phyloP scores from a whole-genome alignment of 768 basidiomycete genomes.

The Kwoniella sp. region DNA sequence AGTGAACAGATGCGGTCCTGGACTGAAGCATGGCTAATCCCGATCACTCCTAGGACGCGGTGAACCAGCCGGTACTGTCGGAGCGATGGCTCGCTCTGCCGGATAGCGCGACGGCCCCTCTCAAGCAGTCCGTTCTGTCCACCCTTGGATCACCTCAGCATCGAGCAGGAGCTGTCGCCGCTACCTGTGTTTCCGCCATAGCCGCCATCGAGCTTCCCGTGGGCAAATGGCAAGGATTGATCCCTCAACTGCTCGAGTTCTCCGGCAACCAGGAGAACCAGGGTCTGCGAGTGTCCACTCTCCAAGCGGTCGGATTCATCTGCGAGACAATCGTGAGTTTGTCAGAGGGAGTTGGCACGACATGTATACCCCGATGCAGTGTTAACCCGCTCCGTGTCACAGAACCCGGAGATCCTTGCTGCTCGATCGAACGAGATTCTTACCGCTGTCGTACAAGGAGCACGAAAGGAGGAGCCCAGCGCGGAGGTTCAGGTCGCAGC shows the following conservation, averaged over 20 bases:
- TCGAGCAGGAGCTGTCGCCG: constrained; percentile 79
- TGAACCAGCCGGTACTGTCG: constrained; percentile 70
- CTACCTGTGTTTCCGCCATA: constrained; percentile 90
- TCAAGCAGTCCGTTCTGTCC: constrained; percentile 81
- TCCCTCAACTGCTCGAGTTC: constrained; percentile 80
- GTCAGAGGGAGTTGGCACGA: not conserved
- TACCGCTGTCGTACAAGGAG: constrained; percentile 96
- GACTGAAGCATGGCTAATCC: not conserved
- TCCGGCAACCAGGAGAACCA: constrained; percentile 69
- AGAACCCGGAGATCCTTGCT: constrained; percentile 91
- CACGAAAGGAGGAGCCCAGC: constrained; percentile 89
- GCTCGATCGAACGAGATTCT: constrained; percentile 92
- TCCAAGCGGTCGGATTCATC: constrained; percentile 94
- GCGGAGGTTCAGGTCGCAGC: constrained; percentile 88
- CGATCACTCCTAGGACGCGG: constrained; percentile 57
- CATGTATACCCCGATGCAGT: constrained; percentile 3
- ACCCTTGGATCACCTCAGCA: constrained; percentile 68
- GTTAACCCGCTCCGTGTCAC: not conserved
- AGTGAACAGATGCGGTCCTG: constrained; percentile 43
- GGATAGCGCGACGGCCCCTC: constrained; percentile 64
- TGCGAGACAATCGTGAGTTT: constrained; percentile 88
- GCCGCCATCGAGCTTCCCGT: constrained; percentile 87
- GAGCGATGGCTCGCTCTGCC: constrained; percentile 78
- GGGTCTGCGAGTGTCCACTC: constrained; percentile 67
- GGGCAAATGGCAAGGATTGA: constrained; percentile 82